These are phyloP conservation scores for Amanita exitialis DNA, from an alignment of 768 basidiomycete genomes.

Conservation along the genomic window DNA sequence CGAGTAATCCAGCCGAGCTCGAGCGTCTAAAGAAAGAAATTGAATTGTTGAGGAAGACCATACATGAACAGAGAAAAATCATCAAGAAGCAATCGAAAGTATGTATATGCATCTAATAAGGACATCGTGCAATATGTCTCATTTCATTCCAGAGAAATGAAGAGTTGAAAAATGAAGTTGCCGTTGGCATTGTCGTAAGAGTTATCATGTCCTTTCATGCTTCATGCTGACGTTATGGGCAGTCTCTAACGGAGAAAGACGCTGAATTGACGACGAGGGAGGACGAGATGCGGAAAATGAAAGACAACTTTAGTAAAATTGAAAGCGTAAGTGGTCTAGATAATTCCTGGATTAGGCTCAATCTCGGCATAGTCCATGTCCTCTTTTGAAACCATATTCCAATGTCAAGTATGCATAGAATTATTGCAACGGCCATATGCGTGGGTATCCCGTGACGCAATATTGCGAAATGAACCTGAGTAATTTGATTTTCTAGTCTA, in stretches of 20 bases:
- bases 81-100: slow-evolving; percentile 53
- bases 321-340: slow-evolving; percentile 39
- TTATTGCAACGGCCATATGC: slow-evolving; percentile 52
- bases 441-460: slow-evolving; percentile 28
- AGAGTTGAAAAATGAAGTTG: slow-evolving; percentile 36
- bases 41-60: slow-evolving; percentile 39
- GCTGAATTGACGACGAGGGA: slow-evolving; percentile 24
- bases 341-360: background rate
- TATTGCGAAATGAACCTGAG: background rate
- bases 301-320: slow-evolving; percentile 35
- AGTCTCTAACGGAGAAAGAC: slow-evolving; percentile 2
- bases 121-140: slow-evolving; percentile 4
- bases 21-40: slow-evolving; percentile 49
- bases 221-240: background rate
- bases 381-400: slow-evolving; percentile 46
- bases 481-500: slow-evolving; percentile 29
- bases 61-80: slow-evolving; percentile 36
- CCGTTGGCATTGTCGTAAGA: slow-evolving; percentile 7
- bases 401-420: slow-evolving; percentile 77
- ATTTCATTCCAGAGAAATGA: slow-evolving; percentile 34
- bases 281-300: slow-evolving; percentile 30
- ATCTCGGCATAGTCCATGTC: slow-evolving; percentile 32
- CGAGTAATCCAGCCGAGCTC: slow-evolving; percentile 36
- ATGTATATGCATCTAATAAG: background rate
- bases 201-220: background rate